Percentiles rank a stretch among this genome's conserved stretches.
phyloP scores from a whole-genome alignment of 2,329 filamentous ascomycete species.

The Monilinia fructigena region DNA sequence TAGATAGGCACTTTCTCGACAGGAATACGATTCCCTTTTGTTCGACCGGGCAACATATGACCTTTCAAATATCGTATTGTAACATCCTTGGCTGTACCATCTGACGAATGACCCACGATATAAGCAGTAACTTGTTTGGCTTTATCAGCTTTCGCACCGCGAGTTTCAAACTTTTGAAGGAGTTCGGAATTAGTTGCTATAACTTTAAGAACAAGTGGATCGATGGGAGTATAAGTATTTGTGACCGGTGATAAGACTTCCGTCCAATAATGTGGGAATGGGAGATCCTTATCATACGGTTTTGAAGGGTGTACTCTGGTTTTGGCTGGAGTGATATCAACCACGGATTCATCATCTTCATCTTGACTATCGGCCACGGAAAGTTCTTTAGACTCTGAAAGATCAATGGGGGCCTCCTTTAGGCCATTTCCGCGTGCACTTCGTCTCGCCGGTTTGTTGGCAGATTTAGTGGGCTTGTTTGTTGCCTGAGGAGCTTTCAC shows the following conservation, averaged over 20 bases:
- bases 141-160: slow-evolving; percentile 78
- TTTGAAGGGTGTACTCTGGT: slow-evolving; percentile 38
- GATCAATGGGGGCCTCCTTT: slow-evolving; percentile 44
- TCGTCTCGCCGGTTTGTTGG: slow-evolving; percentile 29
- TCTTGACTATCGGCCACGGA: slow-evolving; percentile 50
- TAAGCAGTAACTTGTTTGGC: slow-evolving; percentile 90
- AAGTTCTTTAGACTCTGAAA: slow-evolving; percentile 52
- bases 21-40: slow-evolving; percentile 78
- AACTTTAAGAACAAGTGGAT: slow-evolving; percentile 64
- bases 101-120: slow-evolving; percentile 75
- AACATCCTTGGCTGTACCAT: slow-evolving; percentile 87
- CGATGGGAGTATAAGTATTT: slow-evolving; percentile 75
- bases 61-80: slow-evolving; percentile 86
- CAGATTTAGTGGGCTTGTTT: slow-evolving; percentile 26
- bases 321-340: slow-evolving; percentile 49
- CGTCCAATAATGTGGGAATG: slow-evolving; percentile 89
- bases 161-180: slow-evolving; percentile 74
- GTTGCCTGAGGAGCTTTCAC: slow-evolving; percentile 28
- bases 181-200: slow-evolving; percentile 72
- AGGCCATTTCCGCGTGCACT: slow-evolving; percentile 34
- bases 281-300: slow-evolving; percentile 71
- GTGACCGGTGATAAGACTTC: slow-evolving; percentile 83
- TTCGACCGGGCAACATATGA: slow-evolving; percentile 80
- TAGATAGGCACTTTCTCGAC: slow-evolving; percentile 79
- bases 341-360: slow-evolving; percentile 52